These are phyloP conservation scores for Pseudopyrenochaeta lycopersici DNA, from an alignment of 2,329 filamentous ascomycete genomes.

Conservation along the genomic window DNA sequence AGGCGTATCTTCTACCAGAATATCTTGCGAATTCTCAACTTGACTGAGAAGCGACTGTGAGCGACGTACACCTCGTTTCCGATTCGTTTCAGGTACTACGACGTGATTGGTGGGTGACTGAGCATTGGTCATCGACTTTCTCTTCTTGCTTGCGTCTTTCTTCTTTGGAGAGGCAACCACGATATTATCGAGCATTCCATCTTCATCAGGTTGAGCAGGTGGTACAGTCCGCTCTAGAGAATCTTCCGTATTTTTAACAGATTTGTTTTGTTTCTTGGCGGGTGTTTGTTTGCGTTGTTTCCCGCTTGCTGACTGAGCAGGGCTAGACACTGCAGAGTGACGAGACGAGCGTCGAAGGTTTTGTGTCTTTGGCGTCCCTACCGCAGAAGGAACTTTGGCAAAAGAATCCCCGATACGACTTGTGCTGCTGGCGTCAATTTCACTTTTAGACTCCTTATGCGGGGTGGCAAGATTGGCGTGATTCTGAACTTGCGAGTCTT, in stretches of 20 bases:
- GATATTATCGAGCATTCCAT: slow-evolving; percentile 52
- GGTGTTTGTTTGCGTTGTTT: slow-evolving; percentile 37
- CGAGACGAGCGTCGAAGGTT: slow-evolving; percentile 39
- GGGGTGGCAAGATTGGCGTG: slow-evolving; percentile 1
- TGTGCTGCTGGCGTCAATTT: slow-evolving; percentile 28
- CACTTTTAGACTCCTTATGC: slow-evolving; percentile 12
- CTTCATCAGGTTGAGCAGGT: slow-evolving; percentile 27
- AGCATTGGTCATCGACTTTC: slow-evolving; percentile 23
- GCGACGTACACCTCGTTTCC: slow-evolving; percentile 33
- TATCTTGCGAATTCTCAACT: slow-evolving; percentile 33
- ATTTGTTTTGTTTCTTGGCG: slow-evolving; percentile 21
- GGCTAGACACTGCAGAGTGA: slow-evolving; percentile 30
- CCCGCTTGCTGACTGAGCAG: slow-evolving; percentile 17
- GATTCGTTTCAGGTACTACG: slow-evolving; percentile 26
- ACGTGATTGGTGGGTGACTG: slow-evolving; percentile 7
- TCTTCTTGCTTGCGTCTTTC: slow-evolving; percentile 20
- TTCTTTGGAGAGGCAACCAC: slow-evolving; percentile 40
- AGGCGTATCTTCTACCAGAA: slow-evolving; percentile 37
- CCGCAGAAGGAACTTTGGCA: slow-evolving; percentile 21
- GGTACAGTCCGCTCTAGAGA: slow-evolving; percentile 2
- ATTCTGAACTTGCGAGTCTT: slow-evolving; percentile 25
- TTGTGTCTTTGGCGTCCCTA: slow-evolving; percentile 25
- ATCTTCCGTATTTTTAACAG: slow-evolving; percentile 19
- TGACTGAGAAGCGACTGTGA: slow-evolving; percentile 42
- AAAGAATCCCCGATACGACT: slow-evolving; percentile 52